phyloP scores from a whole-genome alignment of 23 red algal genomes.

The Gracilaria caudata region DNA sequence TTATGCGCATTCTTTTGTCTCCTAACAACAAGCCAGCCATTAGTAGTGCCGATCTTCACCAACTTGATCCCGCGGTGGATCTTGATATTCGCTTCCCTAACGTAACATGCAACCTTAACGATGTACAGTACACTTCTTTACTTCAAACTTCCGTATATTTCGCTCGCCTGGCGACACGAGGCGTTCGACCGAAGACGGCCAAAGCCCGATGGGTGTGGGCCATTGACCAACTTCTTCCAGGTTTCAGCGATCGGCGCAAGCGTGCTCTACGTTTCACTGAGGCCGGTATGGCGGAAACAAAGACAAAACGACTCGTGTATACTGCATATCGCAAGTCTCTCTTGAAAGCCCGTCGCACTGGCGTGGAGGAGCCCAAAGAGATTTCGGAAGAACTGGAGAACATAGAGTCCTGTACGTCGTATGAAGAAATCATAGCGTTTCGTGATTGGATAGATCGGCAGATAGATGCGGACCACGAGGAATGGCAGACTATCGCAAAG shows the following conservation, averaged over 20 bases:
- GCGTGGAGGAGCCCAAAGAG: slow-evolving; percentile 51
- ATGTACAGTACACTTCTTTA: slow-evolving; percentile 78
- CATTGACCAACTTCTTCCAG: slow-evolving; percentile 78
- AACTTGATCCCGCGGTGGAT: slow-evolving; percentile 45
- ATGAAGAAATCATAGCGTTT: slow-evolving; percentile 63
- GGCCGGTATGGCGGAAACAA: slow-evolving; percentile 30
- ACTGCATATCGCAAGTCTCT: slow-evolving; percentile 51
- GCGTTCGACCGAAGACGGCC: slow-evolving; percentile 56
- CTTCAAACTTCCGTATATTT: slow-evolving; percentile 76
- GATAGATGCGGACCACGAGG: slow-evolving; percentile 42
- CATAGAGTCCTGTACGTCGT: slow-evolving; percentile 57
- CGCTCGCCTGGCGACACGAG: slow-evolving; percentile 49
- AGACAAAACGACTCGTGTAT: slow-evolving; percentile 26
- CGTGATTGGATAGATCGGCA: slow-evolving; percentile 64
- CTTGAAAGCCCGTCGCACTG: slow-evolving; percentile 53
- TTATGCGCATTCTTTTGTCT: slow-evolving; percentile 43
- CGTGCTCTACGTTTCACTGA: slow-evolving; percentile 30
- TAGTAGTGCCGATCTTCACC: neutral
- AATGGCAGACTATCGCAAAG: slow-evolving; percentile 25
- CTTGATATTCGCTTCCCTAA: slow-evolving; percentile 70
- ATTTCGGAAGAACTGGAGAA: slow-evolving; percentile 50
- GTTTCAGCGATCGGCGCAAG: slow-evolving; percentile 43
- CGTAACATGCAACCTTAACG: slow-evolving; percentile 59
- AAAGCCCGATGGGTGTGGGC: slow-evolving; percentile 77
- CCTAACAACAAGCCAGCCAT: neutral